These are phyloP conservation scores for Grosmannia serpens DNA, from an alignment of 2,329 filamentous ascomycete genomes.

Conservation along the genomic window DNA sequence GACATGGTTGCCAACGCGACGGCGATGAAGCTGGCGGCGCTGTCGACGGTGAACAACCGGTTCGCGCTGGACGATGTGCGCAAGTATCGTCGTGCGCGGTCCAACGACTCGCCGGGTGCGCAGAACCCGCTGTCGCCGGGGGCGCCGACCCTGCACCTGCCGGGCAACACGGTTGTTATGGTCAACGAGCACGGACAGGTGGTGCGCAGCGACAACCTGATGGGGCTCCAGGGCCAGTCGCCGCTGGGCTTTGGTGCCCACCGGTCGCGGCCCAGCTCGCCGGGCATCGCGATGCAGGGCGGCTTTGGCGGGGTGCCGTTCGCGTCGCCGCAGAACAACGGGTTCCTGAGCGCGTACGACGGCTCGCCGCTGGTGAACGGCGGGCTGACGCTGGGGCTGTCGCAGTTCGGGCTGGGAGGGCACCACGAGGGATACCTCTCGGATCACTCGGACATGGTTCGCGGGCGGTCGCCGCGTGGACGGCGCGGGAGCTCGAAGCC, in stretches of 20 bases:
- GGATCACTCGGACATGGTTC: conserved; percentile 82
- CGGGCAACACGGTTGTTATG: conserved; percentile 70
- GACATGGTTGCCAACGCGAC: conserved; percentile 99
- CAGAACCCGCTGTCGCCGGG: conserved; percentile 54
- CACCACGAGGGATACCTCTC: conserved; percentile 81
- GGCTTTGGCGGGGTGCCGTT: conserved; percentile 58
- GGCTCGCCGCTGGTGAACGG: conserved; percentile 56
- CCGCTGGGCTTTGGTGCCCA: conserved; percentile 47
- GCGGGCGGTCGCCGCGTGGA: conserved; percentile 84
- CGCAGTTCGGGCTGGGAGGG: conserved; percentile 56
- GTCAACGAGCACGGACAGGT: conserved; percentile 89
- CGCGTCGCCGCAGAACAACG: conserved; percentile 84
- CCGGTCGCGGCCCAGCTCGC: conserved; percentile 80
- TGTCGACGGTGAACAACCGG: conserved; percentile 96
- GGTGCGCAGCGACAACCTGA: conserved; percentile 71
- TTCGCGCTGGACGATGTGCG: conserved; percentile 94
- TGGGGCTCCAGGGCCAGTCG: conserved; percentile 58
- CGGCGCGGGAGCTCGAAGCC: conserved; percentile 92
- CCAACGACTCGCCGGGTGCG: conserved; percentile 62
- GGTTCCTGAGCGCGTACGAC: conserved; percentile 84
- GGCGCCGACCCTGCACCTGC: conserved; percentile 49
- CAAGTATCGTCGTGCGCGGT: conserved; percentile 86
- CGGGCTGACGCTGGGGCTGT: conserved; percentile 43
- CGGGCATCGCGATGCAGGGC: conserved; percentile 70
- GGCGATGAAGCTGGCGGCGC: conserved; percentile 93